A percentile compares a stretch with the other conserved stretches of the same genome.
Evolutionary conservation across 257 asterid species (phyloP).

Genomic region (Nicotiana otophora): DNA sequence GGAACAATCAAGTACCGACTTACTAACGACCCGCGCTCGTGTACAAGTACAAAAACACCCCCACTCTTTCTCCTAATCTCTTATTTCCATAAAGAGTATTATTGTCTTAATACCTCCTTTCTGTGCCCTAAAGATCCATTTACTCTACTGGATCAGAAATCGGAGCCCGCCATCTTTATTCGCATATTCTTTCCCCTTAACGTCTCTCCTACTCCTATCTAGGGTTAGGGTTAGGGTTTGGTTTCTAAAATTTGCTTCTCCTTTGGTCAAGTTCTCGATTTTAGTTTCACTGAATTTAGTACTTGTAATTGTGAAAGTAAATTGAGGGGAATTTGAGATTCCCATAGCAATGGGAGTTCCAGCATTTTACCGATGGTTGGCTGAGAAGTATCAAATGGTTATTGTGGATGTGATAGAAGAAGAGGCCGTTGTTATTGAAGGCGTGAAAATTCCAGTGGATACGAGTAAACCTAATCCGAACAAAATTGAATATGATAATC

Average conservation of each 20-base stretch:
- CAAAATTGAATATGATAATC: slow-evolving; percentile 67
- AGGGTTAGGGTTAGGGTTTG: background rate
- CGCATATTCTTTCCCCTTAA: slow-evolving; percentile 9
- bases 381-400: slow-evolving; percentile 96
- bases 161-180: slow-evolving; percentile 7
- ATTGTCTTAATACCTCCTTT: background rate
- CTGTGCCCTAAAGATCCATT: background rate
- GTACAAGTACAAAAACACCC: background rate
- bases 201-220: background rate
- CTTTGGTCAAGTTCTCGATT: background rate
- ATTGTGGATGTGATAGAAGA: slow-evolving; percentile 82
- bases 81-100: background rate
- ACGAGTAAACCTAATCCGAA: slow-evolving; percentile 93
- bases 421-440: slow-evolving; percentile 73
- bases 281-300: background rate
- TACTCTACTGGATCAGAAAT: background rate
- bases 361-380: slow-evolving; percentile 95
- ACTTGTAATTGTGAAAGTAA: background rate
- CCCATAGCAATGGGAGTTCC: slow-evolving; percentile 76
- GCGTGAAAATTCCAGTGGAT: slow-evolving; percentile 71
- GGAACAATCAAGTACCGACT: background rate
- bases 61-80: background rate
- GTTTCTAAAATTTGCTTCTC: background rate
- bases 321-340: background rate
- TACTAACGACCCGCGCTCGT: background rate